A percentile compares a stretch with the other conserved stretches of the same genome.
phyloP scores from a whole-genome alignment of 768 basidiomycete species.

The Russula dissimulans region DNA sequence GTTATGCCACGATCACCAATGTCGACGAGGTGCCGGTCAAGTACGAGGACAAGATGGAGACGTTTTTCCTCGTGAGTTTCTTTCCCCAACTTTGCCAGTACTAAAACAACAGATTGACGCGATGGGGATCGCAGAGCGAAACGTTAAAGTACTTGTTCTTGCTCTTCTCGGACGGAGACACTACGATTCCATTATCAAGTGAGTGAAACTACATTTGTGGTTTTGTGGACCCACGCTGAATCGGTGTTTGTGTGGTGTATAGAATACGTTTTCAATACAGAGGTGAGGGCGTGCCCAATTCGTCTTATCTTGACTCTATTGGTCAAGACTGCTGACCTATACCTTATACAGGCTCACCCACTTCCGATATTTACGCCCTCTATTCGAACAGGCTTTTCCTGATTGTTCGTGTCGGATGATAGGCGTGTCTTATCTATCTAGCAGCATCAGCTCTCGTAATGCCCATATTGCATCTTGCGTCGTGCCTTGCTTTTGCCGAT shows the following conservation, averaged over 20 bases:
- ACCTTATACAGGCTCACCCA: slow-evolving; percentile 45
- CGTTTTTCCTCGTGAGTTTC: slow-evolving; percentile 71
- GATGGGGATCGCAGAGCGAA: slow-evolving; percentile 48
- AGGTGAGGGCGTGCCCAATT: slow-evolving; percentile 37
- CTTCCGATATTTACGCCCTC: slow-evolving; percentile 58
- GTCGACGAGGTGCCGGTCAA: slow-evolving; percentile 67
- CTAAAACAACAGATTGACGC: neutral
- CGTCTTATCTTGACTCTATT: neutral
- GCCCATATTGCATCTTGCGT: neutral
- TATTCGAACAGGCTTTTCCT: slow-evolving; percentile 40
- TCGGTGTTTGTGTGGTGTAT: neutral
- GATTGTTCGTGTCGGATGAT: slow-evolving; percentile 10
- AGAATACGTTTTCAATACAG: slow-evolving; percentile 92
- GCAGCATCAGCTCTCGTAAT: neutral
- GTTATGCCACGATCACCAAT: slow-evolving; percentile 76
- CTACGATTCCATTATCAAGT: slow-evolving; percentile 64
- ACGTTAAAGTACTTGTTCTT: slow-evolving; percentile 88
- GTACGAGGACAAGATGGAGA: slow-evolving; percentile 90
- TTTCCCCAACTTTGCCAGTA: too few relatives aligned
- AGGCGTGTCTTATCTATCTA: slow-evolving; percentile 7
- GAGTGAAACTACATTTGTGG: slow-evolving; percentile 22
- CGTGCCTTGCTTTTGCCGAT: neutral
- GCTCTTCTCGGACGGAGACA: slow-evolving; percentile 64
- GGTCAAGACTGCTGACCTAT: neutral
- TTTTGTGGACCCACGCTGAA: slow-evolving; percentile 11